phyloP scores from a whole-genome alignment of 257 asterid genomes.

The Gynochthodes officinalis region DNA sequence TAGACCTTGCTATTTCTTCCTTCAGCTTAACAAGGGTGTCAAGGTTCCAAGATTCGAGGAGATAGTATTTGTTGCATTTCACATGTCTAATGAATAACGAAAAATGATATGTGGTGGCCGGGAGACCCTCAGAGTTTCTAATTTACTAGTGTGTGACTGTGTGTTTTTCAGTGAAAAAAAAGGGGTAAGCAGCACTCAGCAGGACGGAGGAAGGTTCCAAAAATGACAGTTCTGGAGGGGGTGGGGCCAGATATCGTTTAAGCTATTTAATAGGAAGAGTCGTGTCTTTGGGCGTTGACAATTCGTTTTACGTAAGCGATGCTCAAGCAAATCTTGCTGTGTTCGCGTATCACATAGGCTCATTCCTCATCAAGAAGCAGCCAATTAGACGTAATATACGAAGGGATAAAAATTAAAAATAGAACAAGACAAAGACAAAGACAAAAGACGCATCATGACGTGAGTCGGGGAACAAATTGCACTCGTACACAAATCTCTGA shows the following conservation, averaged over 20 bases:
- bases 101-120: background rate
- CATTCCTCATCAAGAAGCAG: too few species aligned
- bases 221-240: conserved; percentile 7
- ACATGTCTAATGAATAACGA: background rate
- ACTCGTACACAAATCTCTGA: too few species aligned
- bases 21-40: too few species aligned
- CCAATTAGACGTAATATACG: too few species aligned
- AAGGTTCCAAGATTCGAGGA: background rate
- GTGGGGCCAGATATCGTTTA: background rate
- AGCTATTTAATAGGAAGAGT: too few species aligned
- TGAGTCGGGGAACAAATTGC: too few species aligned
- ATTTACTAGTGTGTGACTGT: background rate
- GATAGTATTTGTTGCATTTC: background rate
- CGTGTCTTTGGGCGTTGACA: too few species aligned
- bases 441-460: background rate
- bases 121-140: background rate
- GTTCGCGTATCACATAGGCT: background rate
- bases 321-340: background rate
- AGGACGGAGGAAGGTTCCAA: background rate
- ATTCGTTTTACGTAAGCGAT: background rate
- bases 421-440: background rate
- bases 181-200: background rate
- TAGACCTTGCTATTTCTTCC: too few species aligned
- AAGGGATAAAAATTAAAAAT: background rate
- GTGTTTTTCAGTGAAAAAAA: background rate